Conservation (phyloP, 2,329 filamentous ascomycete genomes). For the Aspergillus ochraceus region DNA sequence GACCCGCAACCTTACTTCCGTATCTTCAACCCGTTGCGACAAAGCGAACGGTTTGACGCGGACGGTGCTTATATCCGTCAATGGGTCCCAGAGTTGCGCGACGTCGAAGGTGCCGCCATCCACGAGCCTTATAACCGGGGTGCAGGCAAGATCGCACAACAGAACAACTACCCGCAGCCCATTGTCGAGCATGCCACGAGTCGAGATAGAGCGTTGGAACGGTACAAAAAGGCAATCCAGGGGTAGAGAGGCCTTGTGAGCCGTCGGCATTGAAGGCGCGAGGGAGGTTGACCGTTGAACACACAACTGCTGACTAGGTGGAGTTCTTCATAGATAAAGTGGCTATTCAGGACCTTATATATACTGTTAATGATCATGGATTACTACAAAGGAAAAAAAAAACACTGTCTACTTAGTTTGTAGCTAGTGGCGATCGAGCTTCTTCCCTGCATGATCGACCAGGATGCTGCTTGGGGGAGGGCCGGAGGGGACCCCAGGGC, state of each 20-base stretch:
- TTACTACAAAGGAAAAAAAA: no score
- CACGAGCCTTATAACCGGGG: conserved; percentile 78
- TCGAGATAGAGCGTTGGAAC: conserved; percentile 65
- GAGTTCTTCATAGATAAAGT: neutral
- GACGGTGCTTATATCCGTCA: conserved; percentile 76
- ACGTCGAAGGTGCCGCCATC: conserved; percentile 65
- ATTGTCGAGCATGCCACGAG: conserved; percentile 73
- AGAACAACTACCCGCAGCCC: conserved; percentile 69
- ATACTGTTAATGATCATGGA: no score
- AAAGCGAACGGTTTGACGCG: conserved; percentile 83
- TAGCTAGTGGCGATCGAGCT: neutral
- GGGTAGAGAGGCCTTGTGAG: neutral
- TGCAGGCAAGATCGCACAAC: conserved; percentile 58
- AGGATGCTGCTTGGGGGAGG: neutral
- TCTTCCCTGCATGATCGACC: neutral
- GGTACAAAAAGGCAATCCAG: conserved; percentile 49
- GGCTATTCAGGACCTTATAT: neutral
- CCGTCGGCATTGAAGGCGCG: no score
- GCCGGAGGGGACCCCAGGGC: neutral
- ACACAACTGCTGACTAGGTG: neutral
- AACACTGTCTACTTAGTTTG: neutral
- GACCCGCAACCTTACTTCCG: conserved; percentile 89
- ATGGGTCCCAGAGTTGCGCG: conserved; percentile 76
- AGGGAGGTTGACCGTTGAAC: neutral
- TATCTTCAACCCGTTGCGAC: conserved; percentile 81